Evolutionary conservation across 2,329 filamentous ascomycete species (phyloP), one percentile per base, ranked within the genome.

Genomic region (Aspergillus viridinutans): DNA sequence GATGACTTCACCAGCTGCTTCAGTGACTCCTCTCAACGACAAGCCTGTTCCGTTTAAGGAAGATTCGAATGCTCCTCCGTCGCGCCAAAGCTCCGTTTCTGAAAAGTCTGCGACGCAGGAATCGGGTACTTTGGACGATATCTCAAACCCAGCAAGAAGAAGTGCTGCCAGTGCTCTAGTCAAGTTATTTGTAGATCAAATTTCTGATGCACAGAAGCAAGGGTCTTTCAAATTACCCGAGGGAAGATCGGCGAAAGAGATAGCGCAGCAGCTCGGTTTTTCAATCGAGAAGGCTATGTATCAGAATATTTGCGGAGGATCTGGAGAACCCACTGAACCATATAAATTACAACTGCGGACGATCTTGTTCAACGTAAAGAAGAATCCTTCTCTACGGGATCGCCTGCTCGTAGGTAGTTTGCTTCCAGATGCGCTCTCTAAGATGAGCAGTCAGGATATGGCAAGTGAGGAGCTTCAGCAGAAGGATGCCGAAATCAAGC

Each of bases 381-480:
- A 87, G 69, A 99, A 99, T 72, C 77, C 86, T 54, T 86, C 91
- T 64, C 80, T 99, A 48, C 85, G 89, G 53, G 83, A 87, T 67
- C 85, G 88, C 43, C 79, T 99, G 53, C 79, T 97, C n/a, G 83
- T 84, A 60, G 84, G 85, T 53, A 85, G 82, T 32, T 78, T 97
- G 38, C 85, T 87, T 6, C 85, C 93, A 0, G 80, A 87, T n/a
- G 85, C 85, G 56, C 81, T 99, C 49, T 90, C 90, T n/a, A 84
- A 84, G 53, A 97, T 99, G 94, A 87, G 85, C 14, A 85, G 89
- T 1, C 90, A 94, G 69, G 90, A 97, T 68, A 90, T 99, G 81
- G 92, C 92, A 1, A 96, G 90, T 56, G 90, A 95, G 62, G 92
- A 97, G 72, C 82, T 92, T 68, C 91, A 96, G 55, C 79, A 81